Conservation (phyloP, 2,329 filamentous ascomycete genomes). For the Chaetomium sp. region DNA sequence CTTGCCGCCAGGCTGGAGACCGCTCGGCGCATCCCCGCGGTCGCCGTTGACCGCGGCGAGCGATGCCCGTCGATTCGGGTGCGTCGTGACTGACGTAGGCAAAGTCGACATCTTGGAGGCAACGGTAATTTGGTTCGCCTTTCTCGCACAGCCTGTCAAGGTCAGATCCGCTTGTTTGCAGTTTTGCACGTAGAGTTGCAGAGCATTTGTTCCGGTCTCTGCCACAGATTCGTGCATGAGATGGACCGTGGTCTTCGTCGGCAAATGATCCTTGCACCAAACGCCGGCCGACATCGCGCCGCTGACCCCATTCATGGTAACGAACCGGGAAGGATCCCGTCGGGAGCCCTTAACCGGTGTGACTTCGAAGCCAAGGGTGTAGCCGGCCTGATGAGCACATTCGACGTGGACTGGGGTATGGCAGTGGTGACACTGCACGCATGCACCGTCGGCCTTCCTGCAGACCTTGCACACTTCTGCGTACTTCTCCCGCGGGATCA, state of each 20-base stretch:
- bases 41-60: slow-evolving; percentile 45
- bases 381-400: slow-evolving; percentile 83
- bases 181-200: slow-evolving; percentile 83
- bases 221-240: slow-evolving; percentile 75
- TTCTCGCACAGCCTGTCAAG: slow-evolving; percentile 88
- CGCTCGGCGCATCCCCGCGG: slow-evolving; percentile 35
- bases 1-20: slow-evolving; percentile 50
- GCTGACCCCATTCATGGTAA: slow-evolving; percentile 77
- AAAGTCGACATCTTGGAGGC: slow-evolving; percentile 57
- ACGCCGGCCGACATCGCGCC: slow-evolving; percentile 83
- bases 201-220: slow-evolving; percentile 70
- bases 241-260: slow-evolving; percentile 72
- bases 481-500: slow-evolving; percentile 72
- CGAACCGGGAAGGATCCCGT: slow-evolving; percentile 76
- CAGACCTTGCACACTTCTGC: slow-evolving; percentile 83
- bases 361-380: slow-evolving; percentile 86
- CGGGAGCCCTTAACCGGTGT: slow-evolving; percentile 86
- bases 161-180: slow-evolving; percentile 95
- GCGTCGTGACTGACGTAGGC: slow-evolving; percentile 45
- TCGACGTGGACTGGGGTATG: slow-evolving; percentile 76
- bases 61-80: slow-evolving; percentile 58
- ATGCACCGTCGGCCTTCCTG: slow-evolving; percentile 74
- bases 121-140: slow-evolving; percentile 76
- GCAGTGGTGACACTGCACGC: slow-evolving; percentile 79
- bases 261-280: slow-evolving; percentile 89